These are phyloP conservation scores for Sporobolus alterniflorus DNA, from an alignment of 202 grass and related monocot genomes.

Conservation along the genomic window DNA sequence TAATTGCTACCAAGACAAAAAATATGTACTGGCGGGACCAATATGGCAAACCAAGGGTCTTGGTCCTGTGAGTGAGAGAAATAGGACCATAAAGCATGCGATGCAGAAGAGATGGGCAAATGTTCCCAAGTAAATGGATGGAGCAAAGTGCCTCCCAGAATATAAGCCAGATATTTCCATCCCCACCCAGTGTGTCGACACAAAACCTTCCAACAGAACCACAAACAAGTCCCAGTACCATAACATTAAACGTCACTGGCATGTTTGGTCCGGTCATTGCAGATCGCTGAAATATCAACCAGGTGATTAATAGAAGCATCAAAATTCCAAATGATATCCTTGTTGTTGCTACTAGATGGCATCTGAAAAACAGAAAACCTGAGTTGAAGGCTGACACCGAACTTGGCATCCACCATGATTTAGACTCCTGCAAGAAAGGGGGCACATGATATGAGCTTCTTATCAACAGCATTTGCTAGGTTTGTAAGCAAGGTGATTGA, in stretches of 20 bases:
- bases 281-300: slow-evolving; percentile 73
- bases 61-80: slow-evolving; percentile 41
- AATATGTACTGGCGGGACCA: slow-evolving; percentile 68
- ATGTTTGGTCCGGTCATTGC: slow-evolving; percentile 62
- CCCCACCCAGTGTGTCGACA: slow-evolving; percentile 74
- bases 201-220: slow-evolving; percentile 82
- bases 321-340: slow-evolving; percentile 75
- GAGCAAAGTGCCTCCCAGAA: slow-evolving; percentile 84
- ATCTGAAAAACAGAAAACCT: slow-evolving; percentile 57
- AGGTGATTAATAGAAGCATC: slow-evolving; percentile 69
- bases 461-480: neutral
- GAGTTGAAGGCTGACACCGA: slow-evolving; percentile 72
- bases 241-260: slow-evolving; percentile 85
- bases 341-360: slow-evolving; percentile 60
- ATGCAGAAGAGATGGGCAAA: slow-evolving; percentile 63
- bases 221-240: slow-evolving; percentile 72
- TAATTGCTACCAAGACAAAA: slow-evolving; percentile 57
- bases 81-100: slow-evolving; percentile 71
- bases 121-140: slow-evolving; percentile 84
- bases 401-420: slow-evolving; percentile 88
- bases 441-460: slow-evolving; percentile 4
- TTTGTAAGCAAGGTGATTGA: neutral
- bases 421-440: slow-evolving; percentile 62
- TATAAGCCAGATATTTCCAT: slow-evolving; percentile 77
- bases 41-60: slow-evolving; percentile 49